Percentiles rank a stretch among this genome's conserved stretches.
Evolutionary conservation across 1,139 yeast species (phyloP).

Genomic region (Sporopachydermia cereana): DNA sequence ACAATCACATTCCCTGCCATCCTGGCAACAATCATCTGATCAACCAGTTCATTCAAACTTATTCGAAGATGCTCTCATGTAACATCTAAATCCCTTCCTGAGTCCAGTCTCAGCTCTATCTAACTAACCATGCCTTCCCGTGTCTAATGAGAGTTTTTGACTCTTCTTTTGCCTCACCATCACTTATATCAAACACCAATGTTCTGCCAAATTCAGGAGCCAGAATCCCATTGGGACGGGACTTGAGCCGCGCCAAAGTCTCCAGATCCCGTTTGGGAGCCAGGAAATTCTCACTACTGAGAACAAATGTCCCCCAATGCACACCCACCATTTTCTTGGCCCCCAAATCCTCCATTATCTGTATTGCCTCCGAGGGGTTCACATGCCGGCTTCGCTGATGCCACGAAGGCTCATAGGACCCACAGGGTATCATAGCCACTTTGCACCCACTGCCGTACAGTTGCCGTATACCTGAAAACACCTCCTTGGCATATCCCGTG

Average conservation of each 20-base stretch:
- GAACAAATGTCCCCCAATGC: conserved; percentile 92
- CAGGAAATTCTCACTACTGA: conserved; percentile 76
- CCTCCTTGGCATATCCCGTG: conserved; percentile 71
- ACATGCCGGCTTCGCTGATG: conserved; percentile 86
- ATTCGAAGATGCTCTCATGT: background rate
- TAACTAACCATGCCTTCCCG: conserved; percentile 21
- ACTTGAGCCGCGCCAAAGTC: conserved; percentile 24
- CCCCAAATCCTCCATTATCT: conserved; percentile 51
- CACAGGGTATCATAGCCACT: conserved; percentile 78
- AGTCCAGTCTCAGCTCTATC: no score
- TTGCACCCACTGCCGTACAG: conserved; percentile 48
- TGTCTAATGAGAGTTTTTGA: conserved; percentile 17
- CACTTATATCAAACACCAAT: conserved; percentile 14
- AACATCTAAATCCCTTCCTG: background rate
- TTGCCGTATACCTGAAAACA: conserved; percentile 50
- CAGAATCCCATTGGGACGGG: conserved; percentile 9
- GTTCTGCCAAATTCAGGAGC: conserved; percentile 14
- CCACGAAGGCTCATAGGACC: conserved; percentile 94
- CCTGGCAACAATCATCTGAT: no score
- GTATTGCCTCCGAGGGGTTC: conserved; percentile 65
- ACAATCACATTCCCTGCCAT: no score
- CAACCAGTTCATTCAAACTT: background rate
- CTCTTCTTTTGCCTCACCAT: conserved; percentile 9
- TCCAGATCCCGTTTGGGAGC: conserved; percentile 58
- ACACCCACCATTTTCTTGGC: conserved; percentile 68